Conservation (phyloP, 2,329 filamentous ascomycete genomes). For the Gaeumannomyces sp. region DNA sequence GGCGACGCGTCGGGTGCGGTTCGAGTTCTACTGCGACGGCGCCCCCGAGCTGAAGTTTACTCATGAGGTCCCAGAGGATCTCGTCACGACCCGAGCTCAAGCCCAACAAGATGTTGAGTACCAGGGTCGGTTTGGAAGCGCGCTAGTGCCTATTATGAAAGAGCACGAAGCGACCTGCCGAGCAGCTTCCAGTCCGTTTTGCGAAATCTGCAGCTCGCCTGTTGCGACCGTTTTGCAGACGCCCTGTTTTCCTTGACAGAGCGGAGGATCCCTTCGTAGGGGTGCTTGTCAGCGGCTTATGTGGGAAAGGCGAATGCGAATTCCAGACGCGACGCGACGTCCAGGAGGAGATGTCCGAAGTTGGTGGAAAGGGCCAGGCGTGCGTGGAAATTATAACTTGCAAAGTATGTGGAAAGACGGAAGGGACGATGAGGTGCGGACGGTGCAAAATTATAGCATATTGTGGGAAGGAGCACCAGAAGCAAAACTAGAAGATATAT, state of each 20-base stretch:
- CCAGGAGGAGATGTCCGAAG: neutral
- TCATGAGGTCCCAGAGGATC: neutral
- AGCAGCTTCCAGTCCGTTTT: neutral
- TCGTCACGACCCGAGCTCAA: neutral
- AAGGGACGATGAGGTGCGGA: neutral
- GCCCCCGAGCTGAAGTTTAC: neutral
- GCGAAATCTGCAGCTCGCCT: neutral
- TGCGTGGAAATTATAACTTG: neutral
- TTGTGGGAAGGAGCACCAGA: neutral
- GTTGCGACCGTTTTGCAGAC: neutral
- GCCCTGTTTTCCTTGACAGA: neutral
- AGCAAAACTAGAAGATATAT: neutral
- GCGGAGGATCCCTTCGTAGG: neutral
- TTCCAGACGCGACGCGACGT: neutral
- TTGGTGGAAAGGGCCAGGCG: neutral
- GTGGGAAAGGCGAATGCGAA: neutral
- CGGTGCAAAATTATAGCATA: neutral
- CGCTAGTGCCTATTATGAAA: constrained; percentile 1
- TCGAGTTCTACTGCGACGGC: constrained; percentile 1
- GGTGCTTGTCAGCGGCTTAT: neutral
- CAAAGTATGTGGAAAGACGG: neutral
- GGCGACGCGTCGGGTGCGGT: neutral
- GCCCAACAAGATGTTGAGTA: neutral
- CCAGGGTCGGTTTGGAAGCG: neutral
- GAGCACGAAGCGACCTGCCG: neutral